Evolutionary conservation across 2,329 filamentous ascomycete species (phyloP).

Genomic region (Hawksworthiomyces lignivorus): DNA sequence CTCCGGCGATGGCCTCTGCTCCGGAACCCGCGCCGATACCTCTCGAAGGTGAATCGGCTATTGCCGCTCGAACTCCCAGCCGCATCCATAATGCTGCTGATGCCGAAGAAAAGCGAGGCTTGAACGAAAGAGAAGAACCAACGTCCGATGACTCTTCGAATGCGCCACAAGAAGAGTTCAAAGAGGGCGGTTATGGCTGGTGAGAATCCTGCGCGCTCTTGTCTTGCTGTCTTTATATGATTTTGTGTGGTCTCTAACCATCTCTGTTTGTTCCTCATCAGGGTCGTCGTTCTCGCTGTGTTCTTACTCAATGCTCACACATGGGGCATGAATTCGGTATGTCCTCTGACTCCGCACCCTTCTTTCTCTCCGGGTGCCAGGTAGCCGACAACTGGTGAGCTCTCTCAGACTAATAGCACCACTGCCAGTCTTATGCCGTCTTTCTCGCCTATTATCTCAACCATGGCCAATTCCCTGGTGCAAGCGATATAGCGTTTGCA

Average conservation of each 20-base stretch:
- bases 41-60: background rate
- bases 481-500: slow-evolving; percentile 60
- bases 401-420: background rate
- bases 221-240: background rate
- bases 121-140: background rate
- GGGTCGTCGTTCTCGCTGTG: slow-evolving; percentile 46
- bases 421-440: slow-evolving; percentile 42
- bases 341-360: slow-evolving; percentile 17
- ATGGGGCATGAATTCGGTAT: slow-evolving; percentile 64
- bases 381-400: no score
- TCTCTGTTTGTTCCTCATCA: slow-evolving; percentile 11
- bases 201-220: slow-evolving; percentile 21
- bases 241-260: background rate
- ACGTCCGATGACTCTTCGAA: background rate
- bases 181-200: slow-evolving; percentile 56
- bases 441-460: slow-evolving; percentile 51
- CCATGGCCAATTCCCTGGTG: slow-evolving; percentile 53
- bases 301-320: slow-evolving; percentile 61
- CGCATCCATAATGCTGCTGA: slow-evolving; percentile 1
- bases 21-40: slow-evolving; percentile 2
- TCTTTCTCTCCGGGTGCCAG: no score
- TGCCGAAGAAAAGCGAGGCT: slow-evolving; percentile 11
- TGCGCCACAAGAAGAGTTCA: slow-evolving; percentile 23
- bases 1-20: slow-evolving; percentile 2
- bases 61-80: slow-evolving; percentile 2